These are phyloP conservation scores for Pelargonium australe DNA, from an alignment of 441 rosid genomes.

Conservation along the genomic window DNA sequence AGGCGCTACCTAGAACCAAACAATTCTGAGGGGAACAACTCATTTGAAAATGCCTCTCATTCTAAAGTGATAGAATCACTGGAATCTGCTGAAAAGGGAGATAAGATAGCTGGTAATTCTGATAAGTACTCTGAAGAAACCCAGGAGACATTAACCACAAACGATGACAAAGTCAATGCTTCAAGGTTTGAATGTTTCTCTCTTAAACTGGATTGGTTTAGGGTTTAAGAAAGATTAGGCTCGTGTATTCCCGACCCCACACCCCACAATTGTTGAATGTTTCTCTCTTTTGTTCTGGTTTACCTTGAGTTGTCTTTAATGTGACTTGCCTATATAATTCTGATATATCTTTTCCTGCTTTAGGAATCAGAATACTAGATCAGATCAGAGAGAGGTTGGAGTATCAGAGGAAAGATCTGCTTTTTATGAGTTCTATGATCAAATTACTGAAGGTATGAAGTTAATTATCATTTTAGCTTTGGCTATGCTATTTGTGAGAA, in stretches of 20 bases:
- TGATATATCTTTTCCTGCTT: conserved; percentile 10
- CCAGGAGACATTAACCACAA: conserved; percentile 21
- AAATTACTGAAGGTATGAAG: conserved; percentile 52
- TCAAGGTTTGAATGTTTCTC: conserved; percentile 33
- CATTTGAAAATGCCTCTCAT: conserved; percentile 19
- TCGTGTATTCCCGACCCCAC: no score
- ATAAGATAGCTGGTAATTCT: conserved; percentile 25
- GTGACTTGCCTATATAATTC: background rate
- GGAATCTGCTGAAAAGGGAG: conserved; percentile 22
- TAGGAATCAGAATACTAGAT: conserved; percentile 25
- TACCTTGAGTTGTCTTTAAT: conserved; percentile 11
- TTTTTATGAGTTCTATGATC: conserved; percentile 28
- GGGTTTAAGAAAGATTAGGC: no score
- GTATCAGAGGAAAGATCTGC: conserved; percentile 23
- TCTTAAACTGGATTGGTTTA: background rate
- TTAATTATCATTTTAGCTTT: conserved; percentile 18
- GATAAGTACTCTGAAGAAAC: conserved; percentile 30
- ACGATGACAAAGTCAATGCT: conserved; percentile 21
- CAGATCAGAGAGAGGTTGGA: conserved; percentile 29
- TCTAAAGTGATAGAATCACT: conserved; percentile 23
- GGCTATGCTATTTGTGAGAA: conserved; percentile 5
- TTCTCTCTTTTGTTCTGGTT: conserved; percentile 7
- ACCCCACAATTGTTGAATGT: background rate
- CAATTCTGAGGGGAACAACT: conserved; percentile 26
- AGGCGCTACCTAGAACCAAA: conserved; percentile 30